Evolutionary conservation across 257 asterid species (phyloP), one percentile per base, ranked within the genome.

Genomic region (Coffea eugenioides): DNA sequence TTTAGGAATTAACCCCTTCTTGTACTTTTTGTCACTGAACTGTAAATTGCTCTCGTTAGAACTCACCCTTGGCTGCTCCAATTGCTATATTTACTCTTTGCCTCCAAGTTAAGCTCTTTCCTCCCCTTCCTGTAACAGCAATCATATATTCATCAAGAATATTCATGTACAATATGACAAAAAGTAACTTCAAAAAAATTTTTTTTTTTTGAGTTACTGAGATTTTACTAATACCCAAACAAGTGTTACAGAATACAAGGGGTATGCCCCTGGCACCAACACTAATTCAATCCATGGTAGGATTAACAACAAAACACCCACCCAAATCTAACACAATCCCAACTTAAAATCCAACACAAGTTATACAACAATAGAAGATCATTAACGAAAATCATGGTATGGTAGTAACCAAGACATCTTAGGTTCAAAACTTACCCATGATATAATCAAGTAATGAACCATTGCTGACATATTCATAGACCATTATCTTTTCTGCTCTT

Each of bases 371-470:
- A 39, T 39, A 39, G 43, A 39, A 39, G 43, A 39, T 39, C 43
- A 39, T 39, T 39, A 39, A 39, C 43, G 34, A 31, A 31, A 31
- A 31, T 31, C 34, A 31, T 31, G 34, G 5, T 39, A 39, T 4
- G 5, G 5, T 39, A 39, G 43, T 39, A 39, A 39, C 43, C 43
- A 39, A 39, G 43, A 39, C 5, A 39, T 39, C 43, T 39, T 39
- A 39, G 43, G 11, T 16, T 21, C 7, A 45, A 39, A 67, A 67
- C 80, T 75, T 87, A 90, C 97, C 97, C 76, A 86, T 88, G 16
- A 91, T 86, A 80, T 93, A 90, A 80, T 93, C 95, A 15, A 93
- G 89, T 67, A 93, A 84, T 64, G 97, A 93, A 65, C 97, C 97
- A 67, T 91, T 90, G 71, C 91, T 77, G 71, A 90, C 97, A 78